Evolutionary conservation across 2,329 filamentous ascomycete species (phyloP).

Genomic region (Fusarium poae): DNA sequence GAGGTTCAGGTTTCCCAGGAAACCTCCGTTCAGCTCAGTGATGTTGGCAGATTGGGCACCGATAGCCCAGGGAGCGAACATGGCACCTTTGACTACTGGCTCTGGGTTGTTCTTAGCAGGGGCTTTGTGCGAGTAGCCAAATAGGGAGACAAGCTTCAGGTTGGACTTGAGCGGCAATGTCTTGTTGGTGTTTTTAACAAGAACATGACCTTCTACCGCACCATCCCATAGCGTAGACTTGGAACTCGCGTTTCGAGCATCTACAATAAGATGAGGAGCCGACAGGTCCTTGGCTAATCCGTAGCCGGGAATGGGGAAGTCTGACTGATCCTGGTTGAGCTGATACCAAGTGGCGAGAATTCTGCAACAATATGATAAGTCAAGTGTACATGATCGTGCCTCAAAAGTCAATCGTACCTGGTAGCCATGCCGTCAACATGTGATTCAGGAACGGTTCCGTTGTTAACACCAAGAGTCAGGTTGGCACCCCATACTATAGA

Average conservation of each 20-base stretch:
- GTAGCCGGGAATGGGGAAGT: background rate
- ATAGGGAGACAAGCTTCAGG: slow-evolving; percentile 18
- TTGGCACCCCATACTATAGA: slow-evolving; percentile 11
- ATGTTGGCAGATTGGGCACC: slow-evolving; percentile 16
- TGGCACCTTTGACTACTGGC: background rate
- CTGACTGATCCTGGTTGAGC: slow-evolving; percentile 14
- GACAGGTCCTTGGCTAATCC: background rate
- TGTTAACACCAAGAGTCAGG: slow-evolving; percentile 23
- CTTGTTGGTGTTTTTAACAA: slow-evolving; percentile 17
- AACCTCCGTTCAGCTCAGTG: slow-evolving; percentile 7
- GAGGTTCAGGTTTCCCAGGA: slow-evolving; percentile 8
- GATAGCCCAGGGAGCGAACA: background rate
- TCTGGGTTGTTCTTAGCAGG: slow-evolving; percentile 19
- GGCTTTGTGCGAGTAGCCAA: slow-evolving; percentile 16
- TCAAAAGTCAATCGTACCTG: background rate
- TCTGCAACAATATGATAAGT: background rate
- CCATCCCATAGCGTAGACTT: slow-evolving; percentile 13
- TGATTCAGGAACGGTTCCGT: slow-evolving; percentile 16
- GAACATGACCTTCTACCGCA: slow-evolving; percentile 15
- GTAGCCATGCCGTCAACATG: slow-evolving; percentile 31
- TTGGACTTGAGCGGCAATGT: slow-evolving; percentile 1
- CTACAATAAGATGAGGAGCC: slow-evolving; percentile 6
- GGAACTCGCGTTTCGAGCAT: slow-evolving; percentile 9
- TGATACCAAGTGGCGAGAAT: slow-evolving; percentile 20
- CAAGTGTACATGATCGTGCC: background rate